Evolutionary conservation across 1,284 basidiomycete genomes (phyloP).

Genomic region (Trichosporon faecale): DNA sequence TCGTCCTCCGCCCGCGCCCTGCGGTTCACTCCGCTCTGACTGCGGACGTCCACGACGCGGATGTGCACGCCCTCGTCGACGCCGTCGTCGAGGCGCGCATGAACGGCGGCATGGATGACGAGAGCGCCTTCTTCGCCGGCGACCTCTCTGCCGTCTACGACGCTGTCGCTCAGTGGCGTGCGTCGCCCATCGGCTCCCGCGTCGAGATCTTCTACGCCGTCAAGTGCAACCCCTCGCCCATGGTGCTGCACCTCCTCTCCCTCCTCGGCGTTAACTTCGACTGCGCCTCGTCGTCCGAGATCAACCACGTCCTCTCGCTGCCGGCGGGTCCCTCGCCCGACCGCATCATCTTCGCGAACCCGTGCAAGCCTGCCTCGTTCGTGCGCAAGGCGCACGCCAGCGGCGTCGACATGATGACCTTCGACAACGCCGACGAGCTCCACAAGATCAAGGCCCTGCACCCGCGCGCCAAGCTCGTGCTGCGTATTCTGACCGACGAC

Average conservation of each 20-base stretch:
- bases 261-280: conserved; percentile 91
- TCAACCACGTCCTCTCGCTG: conserved; percentile 72
- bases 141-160: conserved; percentile 85
- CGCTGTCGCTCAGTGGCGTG: conserved; percentile 81
- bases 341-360: conserved; percentile 96
- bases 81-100: conserved; percentile 32
- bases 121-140: conserved; percentile 93
- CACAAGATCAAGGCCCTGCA: conserved; percentile 85
- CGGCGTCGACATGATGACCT: conserved; percentile 91
- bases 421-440: conserved; percentile 98
- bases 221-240: conserved; percentile 97
- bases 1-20: conserved; percentile 21
- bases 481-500: conserved; percentile 96
- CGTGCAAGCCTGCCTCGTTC: conserved; percentile 95
- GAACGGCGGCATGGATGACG: conserved; percentile 50
- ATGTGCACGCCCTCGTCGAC: conserved; percentile 41
- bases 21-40: conserved; percentile 31
- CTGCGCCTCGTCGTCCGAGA: conserved; percentile 97
- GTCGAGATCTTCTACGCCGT: conserved; percentile 93
- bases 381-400: conserved; percentile 77
- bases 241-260: conserved; percentile 84
- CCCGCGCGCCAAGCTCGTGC: conserved; percentile 78
- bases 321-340: conserved; percentile 56
- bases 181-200: conserved; percentile 64
- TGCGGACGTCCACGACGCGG: conserved; percentile 30